A percentile compares a stretch with the other conserved stretches of the same genome.
Conservation (phyloP, 73 alveolate genomes). For the Stentor coeruleus region DNA sequence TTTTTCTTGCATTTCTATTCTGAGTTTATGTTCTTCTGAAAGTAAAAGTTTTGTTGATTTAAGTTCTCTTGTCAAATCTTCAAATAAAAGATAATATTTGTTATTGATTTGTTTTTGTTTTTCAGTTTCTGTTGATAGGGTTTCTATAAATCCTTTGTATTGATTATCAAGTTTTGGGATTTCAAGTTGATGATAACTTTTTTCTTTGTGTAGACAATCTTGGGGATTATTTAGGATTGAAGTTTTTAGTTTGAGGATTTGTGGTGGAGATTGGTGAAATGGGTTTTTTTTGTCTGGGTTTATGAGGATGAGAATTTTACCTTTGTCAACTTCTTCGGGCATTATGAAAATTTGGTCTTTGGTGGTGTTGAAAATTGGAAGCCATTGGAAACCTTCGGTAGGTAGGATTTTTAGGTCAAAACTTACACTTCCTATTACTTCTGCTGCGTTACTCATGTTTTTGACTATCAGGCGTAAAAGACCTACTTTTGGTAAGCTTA, state of each 20-base stretch:
- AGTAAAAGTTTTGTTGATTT: not conserved
- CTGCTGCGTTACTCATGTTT: not conserved
- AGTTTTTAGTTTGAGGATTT: too few relatives aligned
- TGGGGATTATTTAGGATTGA: not conserved
- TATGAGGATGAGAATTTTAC: not conserved
- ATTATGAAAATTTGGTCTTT: not conserved
- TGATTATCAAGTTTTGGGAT: not conserved
- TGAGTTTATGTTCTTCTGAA: not conserved
- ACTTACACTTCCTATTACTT: not conserved
- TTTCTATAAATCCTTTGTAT: not conserved
- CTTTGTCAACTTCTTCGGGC: slow-evolving; percentile 4
- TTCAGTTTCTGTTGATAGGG: not conserved
- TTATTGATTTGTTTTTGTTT: not conserved
- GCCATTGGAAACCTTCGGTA: not conserved
- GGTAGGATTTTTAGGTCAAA: not conserved
- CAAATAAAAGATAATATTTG: not conserved
- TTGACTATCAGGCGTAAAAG: not conserved
- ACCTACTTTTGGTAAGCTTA: not conserved
- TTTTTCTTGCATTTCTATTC: not conserved
- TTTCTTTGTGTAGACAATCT: not conserved
- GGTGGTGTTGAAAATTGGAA: not conserved
- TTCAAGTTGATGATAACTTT: too few relatives aligned
- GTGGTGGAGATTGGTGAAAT: too few relatives aligned
- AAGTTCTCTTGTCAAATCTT: not conserved
- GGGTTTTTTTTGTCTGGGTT: not conserved